Conservation (phyloP, 805 yeast species). For the Torulaspora maleeae region DNA sequence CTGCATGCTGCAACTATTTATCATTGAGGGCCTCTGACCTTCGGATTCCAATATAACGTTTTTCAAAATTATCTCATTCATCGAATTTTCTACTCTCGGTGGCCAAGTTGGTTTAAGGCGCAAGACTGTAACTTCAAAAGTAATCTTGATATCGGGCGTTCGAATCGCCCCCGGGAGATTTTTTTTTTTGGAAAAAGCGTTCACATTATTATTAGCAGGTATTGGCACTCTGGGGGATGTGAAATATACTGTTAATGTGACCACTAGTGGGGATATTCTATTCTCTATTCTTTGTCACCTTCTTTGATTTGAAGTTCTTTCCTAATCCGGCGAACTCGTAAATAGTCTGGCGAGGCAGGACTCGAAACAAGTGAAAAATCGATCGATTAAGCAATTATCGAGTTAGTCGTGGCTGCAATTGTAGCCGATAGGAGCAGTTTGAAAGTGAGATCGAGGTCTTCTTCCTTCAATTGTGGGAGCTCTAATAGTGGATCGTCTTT, state of each 20-base stretch:
- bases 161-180: conserved; percentile 25
- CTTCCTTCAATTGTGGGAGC: not conserved
- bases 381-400: not conserved
- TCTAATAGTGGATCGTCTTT: not conserved
- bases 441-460: not conserved
- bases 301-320: conserved; percentile 1
- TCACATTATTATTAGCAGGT: not conserved
- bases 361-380: conserved; percentile 1
- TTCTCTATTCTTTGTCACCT: not conserved
- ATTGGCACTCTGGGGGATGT: not conserved
- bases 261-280: not conserved
- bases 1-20: too few species aligned
- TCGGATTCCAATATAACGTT: too few species aligned
- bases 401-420: not conserved
- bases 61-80: too few species aligned
- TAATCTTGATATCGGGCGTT: conserved; percentile 23
- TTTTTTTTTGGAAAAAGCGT: not conserved
- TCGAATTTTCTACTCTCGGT: conserved; percentile 17
- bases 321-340: conserved; percentile 3
- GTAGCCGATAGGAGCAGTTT: not conserved
- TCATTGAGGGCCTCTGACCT: too few species aligned
- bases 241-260: not conserved
- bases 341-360: not conserved
- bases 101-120: conserved; percentile 25
- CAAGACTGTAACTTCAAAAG: conserved; percentile 20